Percentiles rank a stretch among this genome's conserved stretches.
phyloP scores from a whole-genome alignment of 1,139 yeast species.

The Tardiomyces blankii region DNA sequence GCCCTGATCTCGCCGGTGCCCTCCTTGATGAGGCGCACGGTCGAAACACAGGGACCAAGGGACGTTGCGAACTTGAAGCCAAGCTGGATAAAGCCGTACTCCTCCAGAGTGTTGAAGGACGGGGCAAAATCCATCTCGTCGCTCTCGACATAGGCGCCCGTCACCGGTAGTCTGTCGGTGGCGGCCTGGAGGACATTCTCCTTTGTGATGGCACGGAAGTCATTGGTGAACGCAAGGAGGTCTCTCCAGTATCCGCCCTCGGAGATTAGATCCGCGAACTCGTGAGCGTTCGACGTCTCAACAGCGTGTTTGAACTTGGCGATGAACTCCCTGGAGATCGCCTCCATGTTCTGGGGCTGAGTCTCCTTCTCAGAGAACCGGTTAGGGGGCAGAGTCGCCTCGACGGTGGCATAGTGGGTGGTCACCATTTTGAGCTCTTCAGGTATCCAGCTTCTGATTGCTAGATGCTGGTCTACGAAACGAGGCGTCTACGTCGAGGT shows the following conservation, averaged over 20 bases:
- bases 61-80: slow-evolving; percentile 8
- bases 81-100: slow-evolving; percentile 7
- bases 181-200: slow-evolving; percentile 14
- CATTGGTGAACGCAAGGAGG: slow-evolving; percentile 13
- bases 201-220: slow-evolving; percentile 13
- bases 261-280: slow-evolving; percentile 9
- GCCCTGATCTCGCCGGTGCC: slow-evolving; percentile 24
- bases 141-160: slow-evolving; percentile 5
- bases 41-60: slow-evolving; percentile 8
- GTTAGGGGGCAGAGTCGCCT: slow-evolving; percentile 6
- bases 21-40: slow-evolving; percentile 8
- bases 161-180: slow-evolving; percentile 6
- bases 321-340: slow-evolving; percentile 7
- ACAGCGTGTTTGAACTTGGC: slow-evolving; percentile 8
- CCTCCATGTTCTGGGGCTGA: slow-evolving; percentile 3
- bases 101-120: slow-evolving; percentile 6
- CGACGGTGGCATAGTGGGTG: slow-evolving; percentile 6
- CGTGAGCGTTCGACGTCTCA: slow-evolving; percentile 5
- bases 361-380: slow-evolving; percentile 4
- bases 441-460: no score
- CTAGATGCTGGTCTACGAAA: no score
- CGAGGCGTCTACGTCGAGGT: no score
- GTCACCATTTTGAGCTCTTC: slow-evolving; percentile 1
- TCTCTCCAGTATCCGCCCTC: slow-evolving; percentile 14
- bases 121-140: slow-evolving; percentile 6